Conservation (phyloP, 2,329 filamentous ascomycete species). For the Penicillium hordei region DNA sequence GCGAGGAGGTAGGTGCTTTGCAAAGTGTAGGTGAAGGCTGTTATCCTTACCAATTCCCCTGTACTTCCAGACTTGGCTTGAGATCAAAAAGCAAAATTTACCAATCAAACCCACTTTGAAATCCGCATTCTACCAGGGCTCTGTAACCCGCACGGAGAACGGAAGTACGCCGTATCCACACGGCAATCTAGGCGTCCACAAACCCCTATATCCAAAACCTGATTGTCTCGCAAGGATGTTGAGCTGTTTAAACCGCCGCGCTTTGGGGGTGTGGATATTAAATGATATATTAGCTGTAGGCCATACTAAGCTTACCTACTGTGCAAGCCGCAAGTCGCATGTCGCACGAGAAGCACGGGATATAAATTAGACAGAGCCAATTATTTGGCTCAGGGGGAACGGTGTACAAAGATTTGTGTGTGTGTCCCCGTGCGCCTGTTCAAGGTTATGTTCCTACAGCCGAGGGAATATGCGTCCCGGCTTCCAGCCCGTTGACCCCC, state of each 20-base stretch:
- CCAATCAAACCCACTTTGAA: background rate
- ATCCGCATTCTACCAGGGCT: background rate
- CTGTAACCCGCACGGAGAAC: background rate
- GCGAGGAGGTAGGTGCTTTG: background rate
- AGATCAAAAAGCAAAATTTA: background rate
- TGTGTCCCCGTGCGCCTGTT: conserved; percentile 9
- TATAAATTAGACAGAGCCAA: background rate
- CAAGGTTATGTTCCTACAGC: conserved; percentile 20
- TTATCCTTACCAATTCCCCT: background rate
- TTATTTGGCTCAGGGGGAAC: background rate
- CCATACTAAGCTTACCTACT: conserved; percentile 7
- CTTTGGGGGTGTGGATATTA: background rate
- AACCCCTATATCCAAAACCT: background rate
- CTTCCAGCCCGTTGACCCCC: conserved; percentile 17
- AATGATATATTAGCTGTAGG: background rate
- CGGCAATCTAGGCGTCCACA: background rate
- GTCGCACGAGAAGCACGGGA: conserved; percentile 2
- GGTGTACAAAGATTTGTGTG: conserved; percentile 4
- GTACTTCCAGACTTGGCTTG: background rate
- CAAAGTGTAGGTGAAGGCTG: background rate
- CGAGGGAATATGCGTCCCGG: conserved; percentile 4
- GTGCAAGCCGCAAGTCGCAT: background rate
- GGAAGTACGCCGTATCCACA: background rate
- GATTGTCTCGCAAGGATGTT: background rate
- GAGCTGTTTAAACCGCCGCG: background rate